phyloP scores from a whole-genome alignment of 1,284 basidiomycete species.

The Fereydounia khargensis region DNA sequence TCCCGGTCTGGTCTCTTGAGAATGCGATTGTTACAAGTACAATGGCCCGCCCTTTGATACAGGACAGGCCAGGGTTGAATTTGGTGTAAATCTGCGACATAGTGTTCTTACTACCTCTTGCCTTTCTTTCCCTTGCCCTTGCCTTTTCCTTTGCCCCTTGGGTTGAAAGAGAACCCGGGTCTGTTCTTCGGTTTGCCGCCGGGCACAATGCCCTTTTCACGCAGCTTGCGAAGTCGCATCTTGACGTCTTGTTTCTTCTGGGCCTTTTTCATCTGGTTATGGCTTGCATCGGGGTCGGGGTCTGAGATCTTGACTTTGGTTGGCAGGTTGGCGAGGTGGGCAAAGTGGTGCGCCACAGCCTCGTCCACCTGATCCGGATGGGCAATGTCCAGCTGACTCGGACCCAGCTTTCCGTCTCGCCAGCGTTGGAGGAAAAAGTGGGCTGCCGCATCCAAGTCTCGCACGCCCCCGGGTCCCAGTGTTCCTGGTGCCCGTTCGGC shows the following conservation, averaged over 20 bases:
- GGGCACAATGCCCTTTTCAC: constrained; percentile 13
- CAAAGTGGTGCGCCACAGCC: not conserved
- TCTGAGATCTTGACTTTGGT: not conserved
- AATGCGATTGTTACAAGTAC: too few species aligned
- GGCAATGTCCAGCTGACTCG: not conserved
- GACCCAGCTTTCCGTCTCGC: constrained; percentile 40
- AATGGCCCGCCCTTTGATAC: too few species aligned
- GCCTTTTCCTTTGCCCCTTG: too few species aligned
- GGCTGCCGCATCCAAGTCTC: constrained; percentile 44
- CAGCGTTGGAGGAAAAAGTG: constrained; percentile 47
- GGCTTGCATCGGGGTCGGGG: constrained; percentile 1
- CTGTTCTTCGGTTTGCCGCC: constrained; percentile 6
- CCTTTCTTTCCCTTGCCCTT: too few species aligned
- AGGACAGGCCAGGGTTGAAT: too few species aligned
- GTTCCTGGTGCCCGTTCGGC: constrained; percentile 49
- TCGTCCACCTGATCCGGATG: not conserved
- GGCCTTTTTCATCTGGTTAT: constrained; percentile 14
- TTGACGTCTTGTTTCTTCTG: constrained; percentile 8
- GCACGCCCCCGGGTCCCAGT: constrained; percentile 30
- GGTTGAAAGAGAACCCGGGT: too few species aligned
- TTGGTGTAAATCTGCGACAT: too few species aligned
- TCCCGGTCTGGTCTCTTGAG: too few species aligned
- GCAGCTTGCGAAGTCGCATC: constrained; percentile 11
- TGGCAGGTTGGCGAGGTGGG: not conserved
- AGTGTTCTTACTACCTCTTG: too few species aligned